Base-by-base conservation (phyloP, 176 grass and related monocot genomes). In the Areca catechu region DNA sequence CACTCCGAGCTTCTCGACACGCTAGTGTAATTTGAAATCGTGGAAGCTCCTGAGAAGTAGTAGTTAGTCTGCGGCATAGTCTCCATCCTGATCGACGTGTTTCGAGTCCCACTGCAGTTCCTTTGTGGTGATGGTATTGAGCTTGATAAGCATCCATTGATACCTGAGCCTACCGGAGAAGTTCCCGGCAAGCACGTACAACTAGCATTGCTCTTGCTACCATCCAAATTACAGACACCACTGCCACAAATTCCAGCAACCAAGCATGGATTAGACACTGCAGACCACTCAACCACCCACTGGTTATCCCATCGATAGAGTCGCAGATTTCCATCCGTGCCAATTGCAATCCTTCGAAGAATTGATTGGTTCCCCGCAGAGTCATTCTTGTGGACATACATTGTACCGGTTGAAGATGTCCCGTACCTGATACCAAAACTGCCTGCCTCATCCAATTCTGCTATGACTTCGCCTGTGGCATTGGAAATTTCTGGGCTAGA, bases 321-420 rank as follows among this genome's bases (percentile, higher is more conserved):
- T 10, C 34, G 34, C 9, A 43, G 34, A 17, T 19, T 64, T 50
- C 61, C 61, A 18, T 64, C 61, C 1, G 9, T 24, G 3, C 61
- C 61, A 4, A 64, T 15, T 5, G 61, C 50, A 5, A 64, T 50
- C 24, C 61, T 50, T 7, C 61, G 60, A 5, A 49, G 60, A 23
- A 63, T 22, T 1, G 37, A 10, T 30, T 22, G 37, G 37, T 19
- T 49, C 48, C n/a, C 61, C n/a, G 16, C 28, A 24, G 61, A 50
- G 16, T 64, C 61, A 48, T 64, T 64, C 47, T 64, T 64, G 61
- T 64, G 61, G 61, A 64, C n/a, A 22, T 64, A 64, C 61, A 64
- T 64, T 9, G 48, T 51, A 3, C 61, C 61, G 1, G 61, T 48
- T 18, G 61, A 49, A 1, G 61, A 64, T 10, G 43, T 21, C 21